These are phyloP conservation scores for Epichloe bromicola DNA, from an alignment of 2,329 filamentous ascomycete genomes.

Conservation along the genomic window DNA sequence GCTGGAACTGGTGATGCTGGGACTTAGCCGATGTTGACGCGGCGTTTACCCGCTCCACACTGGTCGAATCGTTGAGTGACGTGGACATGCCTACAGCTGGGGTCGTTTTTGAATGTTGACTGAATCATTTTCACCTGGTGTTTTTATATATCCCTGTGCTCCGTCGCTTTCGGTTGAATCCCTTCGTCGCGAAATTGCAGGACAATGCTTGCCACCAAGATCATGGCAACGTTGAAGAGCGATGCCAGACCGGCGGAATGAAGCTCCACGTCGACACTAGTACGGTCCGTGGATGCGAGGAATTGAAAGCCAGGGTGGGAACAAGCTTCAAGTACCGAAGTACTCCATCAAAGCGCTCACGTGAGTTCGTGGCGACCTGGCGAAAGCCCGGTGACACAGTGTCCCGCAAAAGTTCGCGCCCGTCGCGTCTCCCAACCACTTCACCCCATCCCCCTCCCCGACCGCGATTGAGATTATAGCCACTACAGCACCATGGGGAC, in stretches of 20 bases:
- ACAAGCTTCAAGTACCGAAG: background rate
- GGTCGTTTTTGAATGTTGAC: no score
- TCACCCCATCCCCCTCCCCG: constrained; percentile 26
- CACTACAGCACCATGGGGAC: constrained; percentile 17
- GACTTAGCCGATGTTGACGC: constrained; percentile 18
- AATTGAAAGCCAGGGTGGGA: background rate
- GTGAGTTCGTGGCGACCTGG: constrained; percentile 32
- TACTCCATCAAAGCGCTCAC: constrained; percentile 18
- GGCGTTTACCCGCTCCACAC: constrained; percentile 15
- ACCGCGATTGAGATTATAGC: constrained; percentile 8
- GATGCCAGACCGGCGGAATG: background rate
- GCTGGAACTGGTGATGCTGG: constrained; percentile 6
- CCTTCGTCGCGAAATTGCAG: no score
- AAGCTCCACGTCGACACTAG: background rate
- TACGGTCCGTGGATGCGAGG: no score
- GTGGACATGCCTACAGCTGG: no score
- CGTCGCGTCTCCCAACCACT: constrained; percentile 31
- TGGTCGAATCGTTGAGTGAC: no score
- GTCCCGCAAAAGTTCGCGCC: constrained; percentile 26
- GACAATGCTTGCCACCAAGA: no score
- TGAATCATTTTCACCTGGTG: no score
- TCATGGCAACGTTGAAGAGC: no score
- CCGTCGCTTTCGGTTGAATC: no score
- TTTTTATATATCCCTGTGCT: no score
- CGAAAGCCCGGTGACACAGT: constrained; percentile 18